phyloP scores from a whole-genome alignment of 768 basidiomycete genomes.

The Kwoniella sp. region DNA sequence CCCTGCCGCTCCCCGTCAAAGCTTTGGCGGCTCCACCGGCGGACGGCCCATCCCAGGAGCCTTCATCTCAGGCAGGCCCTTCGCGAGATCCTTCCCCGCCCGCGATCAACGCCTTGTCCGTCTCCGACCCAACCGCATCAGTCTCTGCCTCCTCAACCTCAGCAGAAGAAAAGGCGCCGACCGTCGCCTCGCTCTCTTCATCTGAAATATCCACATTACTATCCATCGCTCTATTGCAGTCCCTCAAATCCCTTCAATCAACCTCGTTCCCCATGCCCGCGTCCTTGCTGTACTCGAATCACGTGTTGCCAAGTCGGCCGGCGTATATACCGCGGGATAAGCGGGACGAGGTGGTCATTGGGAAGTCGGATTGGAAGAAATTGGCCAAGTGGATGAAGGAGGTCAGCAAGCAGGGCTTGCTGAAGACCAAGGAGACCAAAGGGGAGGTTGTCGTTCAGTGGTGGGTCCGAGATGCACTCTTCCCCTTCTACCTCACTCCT shows the following conservation, averaged over 20 bases:
- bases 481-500: too few species aligned
- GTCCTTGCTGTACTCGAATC: conserved; percentile 72
- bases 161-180: neutral
- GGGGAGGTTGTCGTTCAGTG: conserved; percentile 54
- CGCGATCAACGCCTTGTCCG: conserved; percentile 7
- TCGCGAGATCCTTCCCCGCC: conserved; percentile 12
- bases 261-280: conserved; percentile 74
- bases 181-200: conserved; percentile 9
- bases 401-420: conserved; percentile 71
- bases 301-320: conserved; percentile 79
- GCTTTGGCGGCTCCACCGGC: conserved; percentile 30
- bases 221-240: conserved; percentile 38
- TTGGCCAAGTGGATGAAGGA: conserved; percentile 77
- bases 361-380: conserved; percentile 77
- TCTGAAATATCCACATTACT: conserved; percentile 46
- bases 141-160: conserved; percentile 16
- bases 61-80: conserved; percentile 4
- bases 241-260: conserved; percentile 57
- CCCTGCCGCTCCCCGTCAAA: conserved; percentile 27
- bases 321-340: conserved; percentile 61
- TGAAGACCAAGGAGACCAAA: conserved; percentile 70
- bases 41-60: neutral
- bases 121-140: conserved; percentile 1
- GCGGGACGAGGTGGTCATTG: conserved; percentile 61
- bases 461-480: too few species aligned